phyloP scores from a whole-genome alignment of 2,329 filamentous ascomycete genomes.

The Trichoderma harzianum region DNA sequence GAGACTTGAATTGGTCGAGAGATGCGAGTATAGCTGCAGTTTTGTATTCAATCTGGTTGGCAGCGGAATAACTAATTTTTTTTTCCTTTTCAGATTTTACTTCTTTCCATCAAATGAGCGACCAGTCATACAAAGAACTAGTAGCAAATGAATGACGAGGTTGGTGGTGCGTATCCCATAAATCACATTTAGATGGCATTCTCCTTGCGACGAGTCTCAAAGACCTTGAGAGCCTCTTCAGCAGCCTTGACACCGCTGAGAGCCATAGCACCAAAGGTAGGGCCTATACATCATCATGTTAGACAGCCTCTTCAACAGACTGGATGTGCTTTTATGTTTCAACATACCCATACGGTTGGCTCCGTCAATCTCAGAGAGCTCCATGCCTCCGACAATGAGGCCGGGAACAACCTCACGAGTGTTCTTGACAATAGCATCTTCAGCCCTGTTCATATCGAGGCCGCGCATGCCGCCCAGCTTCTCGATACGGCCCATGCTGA shows the following conservation, averaged over 20 bases:
- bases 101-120: slow-evolving; percentile 13
- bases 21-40: neutral
- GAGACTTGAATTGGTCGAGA: neutral
- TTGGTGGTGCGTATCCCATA: neutral
- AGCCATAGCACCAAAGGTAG: slow-evolving; percentile 86
- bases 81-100: slow-evolving; percentile 9
- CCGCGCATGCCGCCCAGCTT: slow-evolving; percentile 89
- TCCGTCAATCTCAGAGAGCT: slow-evolving; percentile 84
- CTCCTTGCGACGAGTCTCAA: slow-evolving; percentile 73
- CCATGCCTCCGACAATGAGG: slow-evolving; percentile 92
- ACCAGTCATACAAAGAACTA: slow-evolving; percentile 2
- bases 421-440: slow-evolving; percentile 90
- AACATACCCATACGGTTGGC: slow-evolving; percentile 80
- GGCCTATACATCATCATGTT: slow-evolving; percentile 39
- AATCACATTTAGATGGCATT: slow-evolving; percentile 45
- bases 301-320: too few relatives aligned
- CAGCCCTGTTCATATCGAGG: slow-evolving; percentile 85
- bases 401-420: slow-evolving; percentile 86
- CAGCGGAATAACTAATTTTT: neutral
- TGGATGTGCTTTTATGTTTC: rapidly evolving
- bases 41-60: slow-evolving; percentile 15
- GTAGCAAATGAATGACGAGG: slow-evolving; percentile 7
- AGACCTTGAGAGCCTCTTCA: slow-evolving; percentile 76
- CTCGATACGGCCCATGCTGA: slow-evolving; percentile 80
- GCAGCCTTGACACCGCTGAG: slow-evolving; percentile 86